Conservation (phyloP, 202 grass and related monocot genomes). For the Zizania palustris region DNA sequence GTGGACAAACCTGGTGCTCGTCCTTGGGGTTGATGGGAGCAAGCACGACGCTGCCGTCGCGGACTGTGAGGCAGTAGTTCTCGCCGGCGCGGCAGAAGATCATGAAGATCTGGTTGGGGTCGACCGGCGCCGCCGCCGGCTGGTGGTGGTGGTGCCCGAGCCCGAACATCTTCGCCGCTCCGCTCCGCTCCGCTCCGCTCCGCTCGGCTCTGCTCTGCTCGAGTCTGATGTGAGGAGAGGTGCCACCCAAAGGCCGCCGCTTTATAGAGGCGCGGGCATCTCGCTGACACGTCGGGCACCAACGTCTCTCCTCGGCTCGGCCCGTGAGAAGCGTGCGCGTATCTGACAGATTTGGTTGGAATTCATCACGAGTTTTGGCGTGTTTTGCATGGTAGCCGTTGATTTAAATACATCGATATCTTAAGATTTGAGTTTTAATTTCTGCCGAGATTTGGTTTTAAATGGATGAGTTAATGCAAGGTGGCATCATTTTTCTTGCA, state of each 20-base stretch:
- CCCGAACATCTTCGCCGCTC: slow-evolving; percentile 25
- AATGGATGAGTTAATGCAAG: not conserved
- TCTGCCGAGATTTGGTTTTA: too few species aligned
- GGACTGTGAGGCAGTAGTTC: slow-evolving; percentile 60
- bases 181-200: too few species aligned
- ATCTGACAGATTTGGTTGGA: not conserved
- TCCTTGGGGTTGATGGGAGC: slow-evolving; percentile 64
- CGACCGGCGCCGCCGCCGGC: slow-evolving; percentile 25
- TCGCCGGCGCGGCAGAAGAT: slow-evolving; percentile 71
- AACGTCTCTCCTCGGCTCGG: not conserved
- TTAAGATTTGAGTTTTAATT: not conserved
- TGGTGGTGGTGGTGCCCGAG: slow-evolving; percentile 53
- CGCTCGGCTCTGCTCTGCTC: not conserved
- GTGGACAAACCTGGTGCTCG: slow-evolving; percentile 44
- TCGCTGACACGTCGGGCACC: not conserved
- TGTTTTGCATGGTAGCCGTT: slow-evolving; percentile 36
- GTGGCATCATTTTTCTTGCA: too few species aligned
- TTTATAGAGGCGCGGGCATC: slow-evolving; percentile 13
- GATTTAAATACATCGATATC: not conserved
- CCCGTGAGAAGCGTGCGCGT: not conserved
- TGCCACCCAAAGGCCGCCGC: slow-evolving; percentile 29
- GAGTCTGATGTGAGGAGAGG: slow-evolving; percentile 15
- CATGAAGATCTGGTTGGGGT: slow-evolving; percentile 66
- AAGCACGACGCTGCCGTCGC: slow-evolving; percentile 67
- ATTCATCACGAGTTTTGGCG: not conserved